Conservation (phyloP, 345 rosid genomes). For the Syzygium jambos region DNA sequence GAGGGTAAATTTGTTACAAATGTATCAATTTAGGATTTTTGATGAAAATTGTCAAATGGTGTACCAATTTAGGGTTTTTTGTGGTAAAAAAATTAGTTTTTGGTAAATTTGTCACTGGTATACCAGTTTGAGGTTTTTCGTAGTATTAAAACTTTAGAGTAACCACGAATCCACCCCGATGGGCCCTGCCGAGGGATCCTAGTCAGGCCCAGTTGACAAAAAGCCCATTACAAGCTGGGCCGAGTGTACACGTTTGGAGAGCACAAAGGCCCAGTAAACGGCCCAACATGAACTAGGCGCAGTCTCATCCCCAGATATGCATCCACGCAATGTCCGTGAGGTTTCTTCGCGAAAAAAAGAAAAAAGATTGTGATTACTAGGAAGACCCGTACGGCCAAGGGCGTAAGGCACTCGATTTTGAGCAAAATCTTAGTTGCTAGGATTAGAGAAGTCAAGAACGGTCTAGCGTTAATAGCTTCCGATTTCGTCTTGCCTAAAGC, state of each 20-base stretch:
- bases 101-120: no score
- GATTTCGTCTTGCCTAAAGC: background rate
- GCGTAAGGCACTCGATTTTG: background rate
- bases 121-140: no score
- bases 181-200: background rate
- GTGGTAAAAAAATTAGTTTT: no score
- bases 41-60: no score
- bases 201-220: background rate
- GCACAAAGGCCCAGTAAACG: background rate
- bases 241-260: background rate
- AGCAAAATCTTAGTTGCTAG: background rate
- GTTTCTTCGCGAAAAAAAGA: background rate
- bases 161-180: background rate
- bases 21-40: no score
- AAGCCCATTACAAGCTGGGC: background rate
- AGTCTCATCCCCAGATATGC: background rate
- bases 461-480: background rate
- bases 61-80: no score
- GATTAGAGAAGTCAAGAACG: background rate
- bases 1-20: no score
- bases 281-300: background rate
- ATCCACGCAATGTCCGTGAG: background rate
- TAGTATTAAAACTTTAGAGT: no score
- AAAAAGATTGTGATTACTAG: background rate
- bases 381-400: background rate